phyloP scores from a whole-genome alignment of 176 grass and related monocot species.

The Carex cristatella region DNA sequence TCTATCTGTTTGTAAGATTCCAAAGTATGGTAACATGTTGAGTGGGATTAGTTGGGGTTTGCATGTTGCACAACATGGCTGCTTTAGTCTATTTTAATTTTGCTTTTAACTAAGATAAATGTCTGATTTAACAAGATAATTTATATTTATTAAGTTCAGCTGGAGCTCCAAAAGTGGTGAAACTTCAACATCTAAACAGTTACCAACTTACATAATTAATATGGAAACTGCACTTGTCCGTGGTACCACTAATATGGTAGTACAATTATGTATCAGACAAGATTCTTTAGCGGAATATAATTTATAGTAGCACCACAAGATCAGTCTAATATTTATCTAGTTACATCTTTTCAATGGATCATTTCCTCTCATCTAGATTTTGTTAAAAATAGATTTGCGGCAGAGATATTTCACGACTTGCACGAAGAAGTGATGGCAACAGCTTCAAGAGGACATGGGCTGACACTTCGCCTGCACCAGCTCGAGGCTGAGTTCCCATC shows the following conservation, averaged over 20 bases:
- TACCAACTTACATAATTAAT: neutral
- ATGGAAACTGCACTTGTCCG: neutral
- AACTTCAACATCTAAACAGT: neutral
- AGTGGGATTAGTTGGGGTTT: slow-evolving; percentile 5
- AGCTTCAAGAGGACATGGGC: slow-evolving; percentile 78
- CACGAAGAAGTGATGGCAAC: slow-evolving; percentile 90
- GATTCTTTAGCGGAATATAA: neutral
- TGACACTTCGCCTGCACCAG: slow-evolving; percentile 86
- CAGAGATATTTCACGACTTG: slow-evolving; percentile 92
- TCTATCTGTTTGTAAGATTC: neutral
- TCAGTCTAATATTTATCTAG: neutral
- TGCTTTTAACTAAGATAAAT: neutral
- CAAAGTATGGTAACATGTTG: neutral
- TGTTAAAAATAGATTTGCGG: slow-evolving; percentile 60
- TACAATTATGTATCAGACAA: neutral
- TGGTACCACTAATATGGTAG: neutral
- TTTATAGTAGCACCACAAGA: neutral
- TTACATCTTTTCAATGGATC: neutral
- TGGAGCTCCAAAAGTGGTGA: neutral
- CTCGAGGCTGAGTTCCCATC: slow-evolving; percentile 88
- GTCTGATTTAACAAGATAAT: neutral
- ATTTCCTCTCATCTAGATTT: neutral
- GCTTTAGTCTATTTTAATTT: slow-evolving; percentile 5
- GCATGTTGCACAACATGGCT: neutral
- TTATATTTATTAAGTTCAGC: neutral